Base-by-base conservation (phyloP, 129 eudicot genomes). In the Pittosporum tobira region DNA sequence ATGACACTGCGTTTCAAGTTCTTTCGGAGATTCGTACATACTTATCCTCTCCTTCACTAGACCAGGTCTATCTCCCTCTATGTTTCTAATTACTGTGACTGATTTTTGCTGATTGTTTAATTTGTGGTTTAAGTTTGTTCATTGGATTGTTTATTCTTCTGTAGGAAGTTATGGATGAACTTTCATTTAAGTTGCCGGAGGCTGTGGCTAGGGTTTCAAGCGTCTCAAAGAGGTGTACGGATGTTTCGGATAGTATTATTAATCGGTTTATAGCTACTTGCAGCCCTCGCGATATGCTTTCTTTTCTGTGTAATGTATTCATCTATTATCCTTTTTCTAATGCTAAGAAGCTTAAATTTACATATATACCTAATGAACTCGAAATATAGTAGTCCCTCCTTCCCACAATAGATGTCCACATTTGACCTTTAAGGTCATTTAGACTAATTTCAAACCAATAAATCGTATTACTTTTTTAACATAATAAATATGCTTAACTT, bases 231-330 rank as follows among this genome's bases (percentile, higher is more conserved):
- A 91, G 84, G 74, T 80, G 96, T 67, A 67, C 58, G 59, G 88
- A 76, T 61, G 48, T 80, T 64, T 86, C 76, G 18, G 81, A 73
- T 60, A 60, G 66, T 58, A 45, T 83, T 46, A 64, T 91, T 48
- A 51, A 83, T 59, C 76, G 15, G 26, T 81, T 91, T 15, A 65
- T 79, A 1, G 75, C 72, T 28, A 67, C 48, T 23, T 86, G 94
- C 71, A 78, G 73, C 73, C 94, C 98, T 8, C 85, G 96, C 2
- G 94, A 86, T 56, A 78, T 91, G 98, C 83, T 91, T 51, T 66
- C 98, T 0, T 71, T 91, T 70, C 78, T 86, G 15, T 86, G 84
- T 37, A 96, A 83, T 88, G 98, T 91, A 76, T 30, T 61, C 2
- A 38, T 31, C 21, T 21, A 49, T 13, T 49, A 18, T 48, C 19